Conservation (phyloP, 1,284 basidiomycete species). For the Apiotrichum laibachii region DNA sequence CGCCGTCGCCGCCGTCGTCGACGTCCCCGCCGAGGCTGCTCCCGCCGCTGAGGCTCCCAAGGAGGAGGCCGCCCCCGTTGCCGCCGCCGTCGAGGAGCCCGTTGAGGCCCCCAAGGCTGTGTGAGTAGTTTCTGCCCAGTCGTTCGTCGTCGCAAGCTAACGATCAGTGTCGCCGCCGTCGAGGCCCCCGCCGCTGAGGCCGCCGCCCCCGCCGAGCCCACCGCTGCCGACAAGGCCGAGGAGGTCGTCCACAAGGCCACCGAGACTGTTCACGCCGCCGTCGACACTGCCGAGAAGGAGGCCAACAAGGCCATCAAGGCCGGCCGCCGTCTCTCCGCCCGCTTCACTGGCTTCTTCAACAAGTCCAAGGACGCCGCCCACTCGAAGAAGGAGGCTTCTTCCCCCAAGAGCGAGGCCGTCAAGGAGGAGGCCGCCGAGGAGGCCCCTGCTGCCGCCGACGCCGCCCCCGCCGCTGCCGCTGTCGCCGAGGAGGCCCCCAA, state of each 20-base stretch:
- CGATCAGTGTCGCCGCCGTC: constrained; percentile 8
- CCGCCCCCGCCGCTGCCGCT: constrained; percentile 20
- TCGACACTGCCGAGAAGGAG: constrained; percentile 14
- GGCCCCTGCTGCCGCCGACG: constrained; percentile 4
- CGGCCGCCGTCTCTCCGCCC: constrained; percentile 45
- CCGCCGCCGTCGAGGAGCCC: constrained; percentile 18
- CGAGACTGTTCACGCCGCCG: constrained; percentile 11
- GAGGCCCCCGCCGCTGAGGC: constrained; percentile 25
- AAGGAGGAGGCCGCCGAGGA: constrained; percentile 16
- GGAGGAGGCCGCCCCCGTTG: constrained; percentile 11
- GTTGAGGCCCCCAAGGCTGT: constrained; percentile 33
- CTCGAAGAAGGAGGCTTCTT: constrained; percentile 28
- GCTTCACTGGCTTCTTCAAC: constrained; percentile 41
- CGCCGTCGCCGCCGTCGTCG: not conserved
- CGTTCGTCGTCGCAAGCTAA: not conserved
- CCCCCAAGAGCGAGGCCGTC: constrained; percentile 9
- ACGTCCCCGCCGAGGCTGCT: constrained; percentile 8
- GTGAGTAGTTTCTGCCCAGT: constrained; percentile 23
- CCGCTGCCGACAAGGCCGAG: constrained; percentile 5
- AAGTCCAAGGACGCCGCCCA: constrained; percentile 33
- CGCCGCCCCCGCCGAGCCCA: constrained; percentile 10
- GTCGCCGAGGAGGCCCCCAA: constrained; percentile 41
- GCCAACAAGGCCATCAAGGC: constrained; percentile 38
- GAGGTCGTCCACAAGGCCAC: constrained; percentile 2
- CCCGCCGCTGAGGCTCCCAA: constrained; percentile 19